Conservation (phyloP, 176 grass and related monocot species). For the Musa acuminata region DNA sequence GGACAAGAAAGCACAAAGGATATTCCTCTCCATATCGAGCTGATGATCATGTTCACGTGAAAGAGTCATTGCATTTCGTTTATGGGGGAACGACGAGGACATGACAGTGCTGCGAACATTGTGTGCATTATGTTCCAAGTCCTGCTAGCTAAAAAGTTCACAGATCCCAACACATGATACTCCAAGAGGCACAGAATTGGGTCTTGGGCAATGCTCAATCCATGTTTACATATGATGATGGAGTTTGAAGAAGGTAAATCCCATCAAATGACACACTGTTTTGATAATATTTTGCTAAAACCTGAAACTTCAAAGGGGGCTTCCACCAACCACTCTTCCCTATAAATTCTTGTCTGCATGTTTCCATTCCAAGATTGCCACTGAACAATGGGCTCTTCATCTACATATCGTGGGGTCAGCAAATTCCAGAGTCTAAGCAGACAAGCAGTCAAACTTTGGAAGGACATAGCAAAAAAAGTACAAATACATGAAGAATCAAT, state of each 20-base stretch:
- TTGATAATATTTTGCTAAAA: slow-evolving; percentile 2
- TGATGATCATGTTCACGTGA: no score
- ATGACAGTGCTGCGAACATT: no score
- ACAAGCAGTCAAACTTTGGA: slow-evolving; percentile 16
- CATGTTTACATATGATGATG: neutral
- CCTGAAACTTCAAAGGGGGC: slow-evolving; percentile 12
- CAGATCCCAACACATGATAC: neutral
- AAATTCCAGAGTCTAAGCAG: slow-evolving; percentile 18
- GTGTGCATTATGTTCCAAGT: no score
- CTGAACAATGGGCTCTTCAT: neutral
- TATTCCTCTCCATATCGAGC: neutral
- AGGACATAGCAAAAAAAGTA: neutral
- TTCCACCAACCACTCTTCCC: neutral
- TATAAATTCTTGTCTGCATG: neutral
- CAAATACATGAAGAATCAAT: neutral
- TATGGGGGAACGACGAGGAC: no score
- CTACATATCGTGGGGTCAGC: neutral
- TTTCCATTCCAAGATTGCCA: neutral
- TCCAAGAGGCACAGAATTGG: no score
- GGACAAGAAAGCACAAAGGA: neutral
- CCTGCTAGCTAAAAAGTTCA: neutral
- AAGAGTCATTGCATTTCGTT: no score
- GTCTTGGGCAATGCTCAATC: neutral
- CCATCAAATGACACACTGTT: neutral
- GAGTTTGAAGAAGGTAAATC: neutral